Evolutionary conservation across 108 stramenopile species (phyloP), one percentile per base, ranked within the genome.

Genomic region (Nitzschia sp.): DNA sequence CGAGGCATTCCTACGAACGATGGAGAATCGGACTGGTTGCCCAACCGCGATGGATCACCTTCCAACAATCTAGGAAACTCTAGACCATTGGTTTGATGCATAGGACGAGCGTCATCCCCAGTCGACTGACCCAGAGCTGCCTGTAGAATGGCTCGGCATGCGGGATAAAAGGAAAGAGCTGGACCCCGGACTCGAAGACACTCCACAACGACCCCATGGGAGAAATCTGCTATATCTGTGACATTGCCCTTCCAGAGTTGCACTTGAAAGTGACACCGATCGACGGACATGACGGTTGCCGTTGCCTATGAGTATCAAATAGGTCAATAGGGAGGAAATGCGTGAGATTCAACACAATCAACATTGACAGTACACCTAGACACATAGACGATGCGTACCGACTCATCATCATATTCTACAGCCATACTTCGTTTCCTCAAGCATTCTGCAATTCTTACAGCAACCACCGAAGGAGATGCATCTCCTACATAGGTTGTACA

Each of bases 321-420:
- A 21, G 53, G 43, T 43, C 14, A 26, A 17, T 20, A 53, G 21
- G n/a, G n/a, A n/a, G n/a, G n/a, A n/a, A n/a, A n/a, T n/a, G n/a
- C 2, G 57, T n/a, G 57, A 39, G 46, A 17, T 48, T 48, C n/a
- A 54, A 26, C 54, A 53, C 1, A 55, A 55, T 8, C 22, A 55
- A 24, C 12, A 3, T 5, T 8, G 21, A 15, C 20, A 12, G 3
- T 1, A 55, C 17, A 20, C 1, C 17, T 7, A 3, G 6, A 17
- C 5, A 2, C 46, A 17, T 5, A 48, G 1, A 17, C 29, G 43
- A 34, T 41, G 61, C 71, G 55, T 61, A 72, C 75, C 8, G 78
- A 22, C 57, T 84, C 84, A 20, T 78, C 79, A 44, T 86, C 84
- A 44, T 80, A 86, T 72, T 86, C 84, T 0, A 76, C 81, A 6